Conservation (phyloP, 1,284 basidiomycete genomes). For the Ustilago crameri region DNA sequence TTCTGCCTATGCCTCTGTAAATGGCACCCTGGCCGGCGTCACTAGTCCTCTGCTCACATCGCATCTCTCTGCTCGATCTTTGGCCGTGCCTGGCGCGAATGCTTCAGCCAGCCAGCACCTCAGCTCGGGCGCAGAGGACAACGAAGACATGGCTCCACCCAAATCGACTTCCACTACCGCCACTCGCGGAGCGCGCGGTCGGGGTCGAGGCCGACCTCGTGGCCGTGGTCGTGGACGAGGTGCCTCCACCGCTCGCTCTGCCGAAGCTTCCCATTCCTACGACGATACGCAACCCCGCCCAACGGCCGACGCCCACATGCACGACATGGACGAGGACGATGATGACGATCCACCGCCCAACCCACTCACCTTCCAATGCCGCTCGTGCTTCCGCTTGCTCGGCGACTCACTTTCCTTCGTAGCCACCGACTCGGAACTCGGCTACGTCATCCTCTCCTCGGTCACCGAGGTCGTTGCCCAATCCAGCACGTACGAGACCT, state of each 20-base stretch:
- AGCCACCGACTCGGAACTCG: slow-evolving; percentile 43
- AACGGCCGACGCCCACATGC: background rate
- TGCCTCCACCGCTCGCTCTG: background rate
- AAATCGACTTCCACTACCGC: slow-evolving; percentile 12
- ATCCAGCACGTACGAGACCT: slow-evolving; percentile 26
- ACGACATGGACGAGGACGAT: slow-evolving; percentile 7
- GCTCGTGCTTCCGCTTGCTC: slow-evolving; percentile 37
- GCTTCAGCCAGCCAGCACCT: too few species aligned
- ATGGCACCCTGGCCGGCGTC: slow-evolving; percentile 2
- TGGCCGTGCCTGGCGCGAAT: background rate
- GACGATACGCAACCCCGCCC: background rate
- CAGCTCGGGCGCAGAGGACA: slow-evolving; percentile 20
- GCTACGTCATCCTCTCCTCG: slow-evolving; percentile 49
- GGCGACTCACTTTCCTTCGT: slow-evolving; percentile 51
- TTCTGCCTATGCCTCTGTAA: background rate
- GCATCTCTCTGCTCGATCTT: background rate
- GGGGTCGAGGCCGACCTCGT: slow-evolving; percentile 8
- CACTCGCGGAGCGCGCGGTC: slow-evolving; percentile 6
- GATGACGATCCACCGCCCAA: slow-evolving; percentile 13
- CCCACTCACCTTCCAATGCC: slow-evolving; percentile 54
- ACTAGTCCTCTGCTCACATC: slow-evolving; percentile 17
- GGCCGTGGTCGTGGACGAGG: slow-evolving; percentile 17
- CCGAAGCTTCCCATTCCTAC: background rate
- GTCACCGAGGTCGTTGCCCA: slow-evolving; percentile 38
- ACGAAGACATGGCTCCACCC: slow-evolving; percentile 32